phyloP scores from a whole-genome alignment of 805 yeast species.

The Candida xiaguanensis region DNA sequence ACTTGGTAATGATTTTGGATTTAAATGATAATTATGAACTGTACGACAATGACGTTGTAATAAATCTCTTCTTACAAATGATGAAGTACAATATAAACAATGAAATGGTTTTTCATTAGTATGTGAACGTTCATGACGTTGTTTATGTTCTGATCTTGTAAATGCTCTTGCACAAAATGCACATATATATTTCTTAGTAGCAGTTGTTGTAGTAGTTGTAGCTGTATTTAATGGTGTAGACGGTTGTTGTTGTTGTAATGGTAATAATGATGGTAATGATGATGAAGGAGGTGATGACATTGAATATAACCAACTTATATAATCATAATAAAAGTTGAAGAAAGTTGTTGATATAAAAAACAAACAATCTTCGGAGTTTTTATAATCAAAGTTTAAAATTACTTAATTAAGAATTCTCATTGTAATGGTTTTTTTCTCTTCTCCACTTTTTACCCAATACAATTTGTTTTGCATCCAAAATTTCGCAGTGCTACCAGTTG shows the following conservation, averaged over 20 bases:
- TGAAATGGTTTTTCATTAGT: constrained; percentile 78
- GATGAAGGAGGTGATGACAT: background rate
- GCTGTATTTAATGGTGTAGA: background rate
- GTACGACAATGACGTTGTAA: constrained; percentile 76
- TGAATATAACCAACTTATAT: no score
- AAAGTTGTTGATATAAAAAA: no score
- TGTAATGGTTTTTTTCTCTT: no score
- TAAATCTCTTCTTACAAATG: constrained; percentile 75
- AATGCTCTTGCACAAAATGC: constrained; percentile 77
- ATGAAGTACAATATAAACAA: constrained; percentile 64
- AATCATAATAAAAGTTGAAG: no score
- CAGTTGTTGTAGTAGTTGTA: constrained; percentile 1
- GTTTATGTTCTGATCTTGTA: constrained; percentile 74
- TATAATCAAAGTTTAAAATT: no score
- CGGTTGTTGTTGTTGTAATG: background rate
- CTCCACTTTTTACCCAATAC: no score
- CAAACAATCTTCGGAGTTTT: no score
- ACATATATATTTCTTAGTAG: constrained; percentile 59
- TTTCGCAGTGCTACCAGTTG: no score
- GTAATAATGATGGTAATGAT: background rate
- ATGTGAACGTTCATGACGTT: constrained; percentile 76
- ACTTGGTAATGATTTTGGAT: constrained; percentile 9
- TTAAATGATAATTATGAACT: constrained; percentile 50
- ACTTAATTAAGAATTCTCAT: no score
- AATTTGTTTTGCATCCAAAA: no score